Conservation (phyloP, 495 filamentous ascomycete species). For the Penicillium tannophilum region DNA sequence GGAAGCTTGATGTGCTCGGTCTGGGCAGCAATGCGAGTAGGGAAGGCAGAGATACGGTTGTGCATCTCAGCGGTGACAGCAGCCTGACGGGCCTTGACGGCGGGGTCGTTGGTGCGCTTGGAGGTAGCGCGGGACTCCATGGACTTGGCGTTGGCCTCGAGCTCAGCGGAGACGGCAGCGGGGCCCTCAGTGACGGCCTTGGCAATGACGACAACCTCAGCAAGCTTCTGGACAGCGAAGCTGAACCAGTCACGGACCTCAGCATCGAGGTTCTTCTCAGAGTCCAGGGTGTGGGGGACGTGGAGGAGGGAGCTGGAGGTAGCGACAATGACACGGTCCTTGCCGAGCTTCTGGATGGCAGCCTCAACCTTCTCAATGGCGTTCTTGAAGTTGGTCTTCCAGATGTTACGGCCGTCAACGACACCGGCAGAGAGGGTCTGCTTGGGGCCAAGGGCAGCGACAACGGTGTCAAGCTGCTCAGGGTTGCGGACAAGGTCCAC, state of each 20-base stretch:
- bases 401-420: slow-evolving; percentile 99
- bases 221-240: slow-evolving; percentile 92
- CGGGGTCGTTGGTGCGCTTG: slow-evolving; percentile 90
- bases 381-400: slow-evolving; percentile 97
- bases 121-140: slow-evolving; percentile 86
- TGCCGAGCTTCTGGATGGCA: slow-evolving; percentile 89
- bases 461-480: slow-evolving; percentile 86
- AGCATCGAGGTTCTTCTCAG: slow-evolving; percentile 92
- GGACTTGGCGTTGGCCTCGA: slow-evolving; percentile 93
- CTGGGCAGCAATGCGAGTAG: slow-evolving; percentile 79
- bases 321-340: slow-evolving; percentile 93
- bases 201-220: slow-evolving; percentile 88
- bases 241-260: slow-evolving; percentile 98
- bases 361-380: slow-evolving; percentile 86
- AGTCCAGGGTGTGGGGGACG: slow-evolving; percentile 94
- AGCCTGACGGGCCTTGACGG: slow-evolving; percentile 92
- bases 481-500: slow-evolving; percentile 96
- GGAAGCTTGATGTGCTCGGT: slow-evolving; percentile 87
- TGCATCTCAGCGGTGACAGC: slow-evolving; percentile 81
- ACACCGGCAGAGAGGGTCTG: slow-evolving; percentile 92
- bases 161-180: slow-evolving; percentile 77
- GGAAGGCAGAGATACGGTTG: slow-evolving; percentile 88
- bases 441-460: slow-evolving; percentile 74
- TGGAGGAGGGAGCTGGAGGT: slow-evolving; percentile 97
- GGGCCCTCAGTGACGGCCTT: slow-evolving; percentile 94